Evolutionary conservation across 2,329 filamentous ascomycete species (phyloP), one percentile per base, ranked within the genome.

Genomic region (Curvularia sp.): DNA sequence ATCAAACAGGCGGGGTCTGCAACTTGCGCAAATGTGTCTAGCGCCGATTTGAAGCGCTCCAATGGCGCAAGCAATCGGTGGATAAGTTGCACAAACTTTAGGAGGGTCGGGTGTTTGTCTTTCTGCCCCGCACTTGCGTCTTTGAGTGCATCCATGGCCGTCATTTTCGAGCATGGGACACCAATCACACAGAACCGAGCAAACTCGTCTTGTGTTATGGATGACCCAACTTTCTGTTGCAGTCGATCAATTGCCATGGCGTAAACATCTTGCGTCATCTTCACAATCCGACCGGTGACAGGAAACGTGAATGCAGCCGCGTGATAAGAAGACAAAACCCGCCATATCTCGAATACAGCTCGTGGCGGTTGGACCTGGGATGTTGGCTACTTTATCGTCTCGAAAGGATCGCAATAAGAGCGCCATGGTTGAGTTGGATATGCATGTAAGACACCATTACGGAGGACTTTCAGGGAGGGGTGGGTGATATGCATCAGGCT

Each of bases 231-330:
- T 41, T 20, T 41, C 10, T 18, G 38, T 41, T 41, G 38, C n/a
- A 41, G 38, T 41, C n/a, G 38, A 41, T 41, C 38, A 41, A 41
- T 41, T 20, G 38, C 38, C 38, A 41, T 41, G n/a, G 38, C 38
- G 38, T 20, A 41, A 41, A 41, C n/a, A 41, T 41, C 38, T 18
- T 41, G 38, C 4, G 38, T 41, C 38, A 41, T 41, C 6, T n/a
- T 41, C 38, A n/a, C 38, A 20, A 20, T 41, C 38, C 20, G n/a
- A 41, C 1, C 18, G n/a, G 38, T 20, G 4, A 4, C 9, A 41
- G n/a, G 38, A 41, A 41, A 20, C 7, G 38, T 20, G 38, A 20
- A 41, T 41, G 7, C 4, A 5, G n/a, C 5, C 4, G n/a, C 6
- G 18, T 20, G 38, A 20, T 41, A 41, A 20, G 18, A 41, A 41